Percentiles rank a stretch among this genome's conserved stretches.
Conservation (phyloP, 2,329 filamentous ascomycete genomes). For the Paraphaeosphaeria minitans region DNA sequence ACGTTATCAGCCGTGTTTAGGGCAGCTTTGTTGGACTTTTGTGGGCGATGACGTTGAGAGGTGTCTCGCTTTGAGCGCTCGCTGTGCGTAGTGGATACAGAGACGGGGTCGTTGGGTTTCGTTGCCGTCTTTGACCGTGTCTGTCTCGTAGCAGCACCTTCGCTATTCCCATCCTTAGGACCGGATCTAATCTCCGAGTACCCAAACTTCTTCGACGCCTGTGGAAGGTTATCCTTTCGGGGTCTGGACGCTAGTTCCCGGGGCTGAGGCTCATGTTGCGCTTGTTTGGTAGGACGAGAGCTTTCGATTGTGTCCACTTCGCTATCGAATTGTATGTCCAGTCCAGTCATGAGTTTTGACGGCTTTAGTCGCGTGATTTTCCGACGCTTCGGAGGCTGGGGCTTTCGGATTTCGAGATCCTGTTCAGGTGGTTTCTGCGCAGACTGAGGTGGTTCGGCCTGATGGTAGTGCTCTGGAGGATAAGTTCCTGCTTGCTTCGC, state of each 20-base stretch:
- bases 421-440: constrained; percentile 1
- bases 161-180: background rate
- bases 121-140: background rate
- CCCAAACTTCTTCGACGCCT: background rate
- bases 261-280: background rate
- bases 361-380: background rate
- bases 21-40: background rate
- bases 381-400: background rate
- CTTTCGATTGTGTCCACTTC: background rate
- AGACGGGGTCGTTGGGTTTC: background rate
- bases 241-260: background rate
- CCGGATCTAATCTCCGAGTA: background rate
- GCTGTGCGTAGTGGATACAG: background rate
- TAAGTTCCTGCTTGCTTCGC: background rate
- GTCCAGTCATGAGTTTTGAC: background rate
- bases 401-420: background rate
- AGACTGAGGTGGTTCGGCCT: background rate
- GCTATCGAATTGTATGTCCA: background rate
- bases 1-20: background rate
- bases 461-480: background rate
- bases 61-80: background rate
- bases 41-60: background rate
- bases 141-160: background rate
- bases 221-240: background rate
- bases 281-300: background rate